phyloP scores from a whole-genome alignment of 2,329 filamentous ascomycete species.

The Aspergillus viridinutans region DNA sequence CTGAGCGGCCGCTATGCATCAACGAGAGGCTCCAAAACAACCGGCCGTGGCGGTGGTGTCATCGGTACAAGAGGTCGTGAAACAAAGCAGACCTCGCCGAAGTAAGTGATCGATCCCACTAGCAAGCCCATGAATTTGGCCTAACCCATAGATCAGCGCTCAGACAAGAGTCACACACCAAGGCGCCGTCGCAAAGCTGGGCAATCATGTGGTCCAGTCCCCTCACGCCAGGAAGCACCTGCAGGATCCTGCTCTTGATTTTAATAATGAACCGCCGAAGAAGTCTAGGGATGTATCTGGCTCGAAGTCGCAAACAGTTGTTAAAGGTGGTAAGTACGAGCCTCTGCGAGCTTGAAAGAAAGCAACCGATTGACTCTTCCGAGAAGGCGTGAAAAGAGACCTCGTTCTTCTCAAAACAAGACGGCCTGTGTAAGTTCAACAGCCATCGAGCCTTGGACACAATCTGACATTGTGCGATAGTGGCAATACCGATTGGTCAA shows the following conservation, averaged over 20 bases:
- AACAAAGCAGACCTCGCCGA: background rate
- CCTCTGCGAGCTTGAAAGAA: background rate
- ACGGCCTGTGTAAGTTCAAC: constrained; percentile 15
- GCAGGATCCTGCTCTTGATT: constrained; percentile 19
- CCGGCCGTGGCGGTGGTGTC: constrained; percentile 24
- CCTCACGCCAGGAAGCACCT: constrained; percentile 1
- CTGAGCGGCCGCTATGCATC: background rate
- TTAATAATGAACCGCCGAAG: constrained; percentile 3
- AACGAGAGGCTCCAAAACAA: constrained; percentile 1
- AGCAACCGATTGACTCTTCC: background rate
- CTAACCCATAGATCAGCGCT: background rate
- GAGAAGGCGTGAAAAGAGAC: constrained; percentile 2
- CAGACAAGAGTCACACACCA: background rate
- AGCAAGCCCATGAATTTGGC: background rate
- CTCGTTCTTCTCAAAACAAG: constrained; percentile 9
- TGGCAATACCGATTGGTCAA: constrained; percentile 6
- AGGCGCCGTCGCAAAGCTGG: constrained; percentile 4
- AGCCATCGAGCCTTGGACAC: background rate
- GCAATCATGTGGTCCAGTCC: background rate
- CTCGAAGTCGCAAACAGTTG: background rate
- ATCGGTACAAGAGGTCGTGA: constrained; percentile 19
- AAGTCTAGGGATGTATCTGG: background rate
- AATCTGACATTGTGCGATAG: background rate
- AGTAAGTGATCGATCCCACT: background rate
- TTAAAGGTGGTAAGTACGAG: constrained; percentile 5